Evolutionary conservation across 371 early-diverging fungal genomes (phyloP).

Genomic region (Rhizopus sp.): DNA sequence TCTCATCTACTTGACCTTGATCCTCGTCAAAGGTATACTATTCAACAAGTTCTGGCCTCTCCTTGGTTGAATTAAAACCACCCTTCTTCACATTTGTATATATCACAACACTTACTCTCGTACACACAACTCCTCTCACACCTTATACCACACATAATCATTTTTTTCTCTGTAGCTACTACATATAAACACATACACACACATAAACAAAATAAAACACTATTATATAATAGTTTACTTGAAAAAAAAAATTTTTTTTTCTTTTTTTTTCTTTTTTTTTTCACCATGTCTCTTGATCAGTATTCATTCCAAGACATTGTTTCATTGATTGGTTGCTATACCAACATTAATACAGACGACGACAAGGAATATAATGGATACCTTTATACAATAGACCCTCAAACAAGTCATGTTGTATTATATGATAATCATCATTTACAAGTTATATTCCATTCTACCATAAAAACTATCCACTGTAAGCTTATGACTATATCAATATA

Average conservation of each 20-base stretch:
- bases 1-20: slow-evolving; percentile 17
- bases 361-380: slow-evolving; percentile 21
- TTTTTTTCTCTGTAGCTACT: neutral
- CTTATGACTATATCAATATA: neutral
- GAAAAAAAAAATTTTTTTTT: neutral
- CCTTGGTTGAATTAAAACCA: slow-evolving; percentile 19
- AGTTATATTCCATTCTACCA: slow-evolving; percentile 20
- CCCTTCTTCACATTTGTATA: slow-evolving; percentile 3
- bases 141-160: neutral
- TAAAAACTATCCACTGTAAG: slow-evolving; percentile 7
- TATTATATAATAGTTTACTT: too few relatives aligned
- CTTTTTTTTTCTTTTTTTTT: slow-evolving; percentile 2
- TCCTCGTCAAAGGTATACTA: slow-evolving; percentile 20
- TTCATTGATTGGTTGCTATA: slow-evolving; percentile 8
- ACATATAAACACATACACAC: neutral
- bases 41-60: slow-evolving; percentile 22
- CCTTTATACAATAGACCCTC: slow-evolving; percentile 41
- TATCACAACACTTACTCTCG: neutral
- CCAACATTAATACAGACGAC: slow-evolving; percentile 7
- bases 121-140: neutral
- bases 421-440: slow-evolving; percentile 10
- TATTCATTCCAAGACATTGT: slow-evolving; percentile 1
- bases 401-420: slow-evolving; percentile 24
- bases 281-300: neutral
- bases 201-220: too few relatives aligned